Evolutionary conservation across 108 stramenopile species (phyloP), one percentile per base, ranked within the genome.

Genomic region (Cyclostephanos invisitatus): DNA sequence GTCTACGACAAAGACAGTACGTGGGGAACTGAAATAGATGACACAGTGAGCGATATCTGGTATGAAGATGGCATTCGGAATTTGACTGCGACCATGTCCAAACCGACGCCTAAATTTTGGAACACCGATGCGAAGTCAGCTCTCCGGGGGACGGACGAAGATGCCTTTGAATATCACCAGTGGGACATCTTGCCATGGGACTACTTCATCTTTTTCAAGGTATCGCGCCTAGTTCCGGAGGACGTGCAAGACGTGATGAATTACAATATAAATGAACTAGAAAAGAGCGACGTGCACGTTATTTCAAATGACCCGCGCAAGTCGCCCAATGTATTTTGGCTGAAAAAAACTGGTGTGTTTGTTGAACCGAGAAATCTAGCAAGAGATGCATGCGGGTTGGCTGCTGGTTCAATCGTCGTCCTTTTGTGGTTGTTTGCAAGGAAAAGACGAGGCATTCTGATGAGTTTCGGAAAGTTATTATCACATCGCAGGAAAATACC

Each of bases 161-260:
- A 79, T 21, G 62, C 78, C 12, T 79, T 67, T 64, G 71, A 79
- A 28, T 71, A 81, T 68, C 67, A 81, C 63, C 42, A 81, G 62
- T 66, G 72, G 68, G 68, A 74, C 51, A 67, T 81, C 29, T 57
- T 81, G 12, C 70, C 76, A 38, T 84, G 74, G 83, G 80, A 84
- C 35, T 58, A 82, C 44, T 73, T 73, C 37, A 28, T 81, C 15
- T 84, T 84, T 50, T 84, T 81, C 72, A 84, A 84, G 61, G 72
- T 77, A 12, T 84, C 83, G 12, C 65, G 83, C 18, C 62, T 84
- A 5, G 78, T 79, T 32, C 70, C 78, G 15, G 61, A 73, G 47
- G 78, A 79, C 24, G 67, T 78, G 20, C 77, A 78, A 56, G 10
- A 35, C 12, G 63, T 47, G 51, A 78, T 78, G 65, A 57, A 62